These are phyloP conservation scores for Monosporascus sp. DNA, from an alignment of 2,329 filamentous ascomycete genomes.

Conservation along the genomic window DNA sequence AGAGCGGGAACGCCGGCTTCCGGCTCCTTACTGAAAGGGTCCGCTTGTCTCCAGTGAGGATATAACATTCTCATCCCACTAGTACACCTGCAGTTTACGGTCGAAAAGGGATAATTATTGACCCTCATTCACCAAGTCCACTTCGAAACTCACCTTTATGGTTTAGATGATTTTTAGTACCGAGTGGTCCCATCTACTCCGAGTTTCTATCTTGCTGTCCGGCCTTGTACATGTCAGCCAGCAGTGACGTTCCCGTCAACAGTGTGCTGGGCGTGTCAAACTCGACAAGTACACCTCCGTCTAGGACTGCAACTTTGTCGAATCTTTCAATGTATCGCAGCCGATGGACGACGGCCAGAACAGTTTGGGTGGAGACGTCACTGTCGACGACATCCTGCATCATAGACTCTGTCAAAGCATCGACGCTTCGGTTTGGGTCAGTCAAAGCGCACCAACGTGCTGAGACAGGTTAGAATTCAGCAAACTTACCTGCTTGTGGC, in stretches of 20 bases:
- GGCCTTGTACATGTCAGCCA: no score
- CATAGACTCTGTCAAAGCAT: conserved; percentile 13
- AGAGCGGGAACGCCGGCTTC: no score
- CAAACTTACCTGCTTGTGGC: conserved; percentile 16
- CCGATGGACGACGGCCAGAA: conserved; percentile 17
- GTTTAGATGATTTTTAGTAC: no score
- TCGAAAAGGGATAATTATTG: no score
- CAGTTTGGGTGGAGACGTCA: conserved; percentile 14
- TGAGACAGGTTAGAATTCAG: neutral
- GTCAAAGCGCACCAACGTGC: neutral
- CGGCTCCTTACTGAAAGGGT: no score
- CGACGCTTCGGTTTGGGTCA: conserved; percentile 10
- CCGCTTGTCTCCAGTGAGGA: no score
- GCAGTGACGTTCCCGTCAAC: neutral
- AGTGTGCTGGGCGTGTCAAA: conserved; percentile 8
- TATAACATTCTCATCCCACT: no score
- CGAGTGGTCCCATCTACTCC: no score
- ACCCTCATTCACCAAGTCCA: no score
- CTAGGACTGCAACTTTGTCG: conserved; percentile 13
- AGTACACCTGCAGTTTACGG: no score
- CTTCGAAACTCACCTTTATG: no score
- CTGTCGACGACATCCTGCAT: conserved; percentile 19
- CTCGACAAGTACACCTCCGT: conserved; percentile 9
- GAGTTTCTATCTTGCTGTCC: no score
- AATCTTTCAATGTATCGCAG: conserved; percentile 13